Base-by-base conservation (phyloP, 2,329 filamentous ascomycete genomes). In the Clonostachys sp. region DNA sequence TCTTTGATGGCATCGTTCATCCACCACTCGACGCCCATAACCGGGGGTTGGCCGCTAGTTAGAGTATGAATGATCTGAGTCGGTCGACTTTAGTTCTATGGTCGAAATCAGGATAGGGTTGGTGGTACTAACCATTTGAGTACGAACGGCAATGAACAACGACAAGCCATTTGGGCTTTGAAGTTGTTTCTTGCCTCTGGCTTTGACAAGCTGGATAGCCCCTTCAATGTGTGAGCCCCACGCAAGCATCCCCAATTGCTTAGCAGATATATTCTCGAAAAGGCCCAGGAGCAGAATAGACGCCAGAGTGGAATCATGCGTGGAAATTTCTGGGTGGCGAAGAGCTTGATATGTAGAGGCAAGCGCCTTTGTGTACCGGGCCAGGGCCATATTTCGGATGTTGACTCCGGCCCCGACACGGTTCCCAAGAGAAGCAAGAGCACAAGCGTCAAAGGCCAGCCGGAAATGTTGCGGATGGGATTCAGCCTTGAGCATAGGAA, bases 201-300 rank as follows among this genome's bases (percentile, higher is more conserved):
- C 71, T 57, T 77, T 80, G 46, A 81, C 77, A 2, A 84, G 66
- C 53, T 81, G 75, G 34, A 84, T 75, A n/a, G 81, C 81, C 4
- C 80, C 81, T 50, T 83, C 77, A n/a, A 80, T 74, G 54, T 85
- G 81, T 10, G 80, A 80, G 5, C 78, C 79, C 81, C 81, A 85
- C 2, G 80, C 78, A 47, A 75, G 65, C 57, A 76, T 74, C 34
- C 73, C 77, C 44, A 78, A 63, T 45, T 77, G 72, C 49, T 73
- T 76, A 12, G 77, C 74, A 1, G 74, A 75, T 41, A 84, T 81
- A 47, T 73, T 79, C 63, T 85, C 82, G 50, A 81, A 86, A 18
- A 84, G 65, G 0, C 80, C 78, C 24, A 86, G 59, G 49, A 85
- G 63, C 34, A 86, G 62, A 14, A 85, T 79, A 1, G 81, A 72